Evolutionary conservation across 805 yeast genomes (phyloP), one percentile per base, ranked within the genome.

Genomic region (Kuraishia hungarica): DNA sequence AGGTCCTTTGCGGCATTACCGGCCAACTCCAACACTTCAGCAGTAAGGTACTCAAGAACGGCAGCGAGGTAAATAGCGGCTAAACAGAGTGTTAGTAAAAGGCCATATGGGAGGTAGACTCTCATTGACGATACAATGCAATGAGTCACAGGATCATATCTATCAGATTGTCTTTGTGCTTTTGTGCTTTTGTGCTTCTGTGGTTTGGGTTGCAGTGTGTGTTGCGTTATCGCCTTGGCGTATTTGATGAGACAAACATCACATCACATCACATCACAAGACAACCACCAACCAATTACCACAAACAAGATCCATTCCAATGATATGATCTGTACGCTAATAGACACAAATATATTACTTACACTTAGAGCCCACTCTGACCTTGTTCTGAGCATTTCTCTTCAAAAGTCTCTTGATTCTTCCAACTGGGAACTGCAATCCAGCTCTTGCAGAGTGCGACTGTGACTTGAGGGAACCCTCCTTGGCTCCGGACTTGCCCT

Each of bases 1-100:
- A 90, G 79, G 68, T 93, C 97, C 72, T 93, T 91, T 51, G 98
- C 97, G 43, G 98, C 98, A 71, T 93, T 93, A 74, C 98, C 97
- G 57, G 98, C 97, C 80, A 93, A 80, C 78, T 93, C 98, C 66
- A 93, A 81, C 53, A 93, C 96, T 78, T 93, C 98, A 46, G 98
- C 97, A 54, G 97, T 91, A 68, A 93, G 78, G 75, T 93, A 93
- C 74, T 93, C 98, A 62, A 93, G 82, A 50, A 93, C 98, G 21
- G 97, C 97, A 55, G 97, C 92, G 61, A 93, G 79, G 72, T 93
- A 93, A 60, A 93, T 93, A 52, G 99, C 98, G 49, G 97, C 86
- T 70, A 54, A 61, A 46, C 19, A 22, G 23, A 17, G 11, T 17
- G 56, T 57, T 57, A 51, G 50, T 57, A 56, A 8, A 10, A 35